A percentile compares a stretch with the other conserved stretches of the same genome.
Evolutionary conservation across 495 filamentous ascomycete genomes (phyloP).

Genomic region (Aspergillus campestris): DNA sequence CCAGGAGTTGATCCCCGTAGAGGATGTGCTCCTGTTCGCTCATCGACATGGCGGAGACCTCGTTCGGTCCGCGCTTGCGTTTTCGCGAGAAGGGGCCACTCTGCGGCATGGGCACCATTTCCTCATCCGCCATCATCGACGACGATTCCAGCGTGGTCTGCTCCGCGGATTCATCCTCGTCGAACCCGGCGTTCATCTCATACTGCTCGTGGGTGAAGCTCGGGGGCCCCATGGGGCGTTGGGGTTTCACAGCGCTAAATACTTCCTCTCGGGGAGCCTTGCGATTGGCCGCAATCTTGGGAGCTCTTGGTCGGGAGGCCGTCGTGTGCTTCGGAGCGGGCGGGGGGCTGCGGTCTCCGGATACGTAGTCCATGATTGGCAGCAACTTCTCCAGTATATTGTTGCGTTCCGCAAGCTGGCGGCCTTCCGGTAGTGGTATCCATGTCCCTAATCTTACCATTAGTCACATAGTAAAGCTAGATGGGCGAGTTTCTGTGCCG

Average conservation of each 20-base stretch:
- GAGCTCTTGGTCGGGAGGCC: slow-evolving; percentile 58
- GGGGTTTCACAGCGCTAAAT: slow-evolving; percentile 33
- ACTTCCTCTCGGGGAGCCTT: slow-evolving; percentile 28
- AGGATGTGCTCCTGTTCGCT: slow-evolving; percentile 76
- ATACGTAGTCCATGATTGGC: slow-evolving; percentile 82
- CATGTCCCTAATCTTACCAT: slow-evolving; percentile 63
- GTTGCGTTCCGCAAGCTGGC: slow-evolving; percentile 74
- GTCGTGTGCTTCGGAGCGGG: slow-evolving; percentile 85
- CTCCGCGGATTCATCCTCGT: slow-evolving; percentile 75
- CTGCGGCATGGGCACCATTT: slow-evolving; percentile 58
- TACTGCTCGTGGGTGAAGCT: slow-evolving; percentile 47
- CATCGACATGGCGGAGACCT: slow-evolving; percentile 50
- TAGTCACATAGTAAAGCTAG: slow-evolving; percentile 7
- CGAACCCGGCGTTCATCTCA: slow-evolving; percentile 49
- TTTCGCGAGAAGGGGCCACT: slow-evolving; percentile 63
- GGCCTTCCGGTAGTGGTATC: slow-evolving; percentile 81
- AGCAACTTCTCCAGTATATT: slow-evolving; percentile 71
- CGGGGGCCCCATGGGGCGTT: slow-evolving; percentile 35
- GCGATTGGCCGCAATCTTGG: slow-evolving; percentile 39
- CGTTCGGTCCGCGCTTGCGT: slow-evolving; percentile 58
- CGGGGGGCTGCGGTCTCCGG: slow-evolving; percentile 79
- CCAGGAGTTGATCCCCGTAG: slow-evolving; percentile 84
- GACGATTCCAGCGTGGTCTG: slow-evolving; percentile 71
- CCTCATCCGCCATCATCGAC: slow-evolving; percentile 75
- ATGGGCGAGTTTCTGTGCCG: not conserved